Evolutionary conservation across 352 stramenopile genomes (phyloP).

Genomic region (Aphanomyces stellatus): DNA sequence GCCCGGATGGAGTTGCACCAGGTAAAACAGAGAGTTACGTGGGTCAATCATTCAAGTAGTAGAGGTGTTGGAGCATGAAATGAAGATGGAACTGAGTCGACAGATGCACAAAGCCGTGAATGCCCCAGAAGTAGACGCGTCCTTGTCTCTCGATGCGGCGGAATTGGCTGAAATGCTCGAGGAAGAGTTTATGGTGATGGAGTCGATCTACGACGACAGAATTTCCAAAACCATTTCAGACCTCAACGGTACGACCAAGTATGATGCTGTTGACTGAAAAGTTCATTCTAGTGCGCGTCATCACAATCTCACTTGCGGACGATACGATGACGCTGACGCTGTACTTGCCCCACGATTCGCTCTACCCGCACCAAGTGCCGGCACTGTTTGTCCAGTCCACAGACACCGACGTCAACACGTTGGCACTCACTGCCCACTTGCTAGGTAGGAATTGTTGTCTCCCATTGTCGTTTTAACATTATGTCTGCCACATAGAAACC

Average conservation of each 20-base stretch:
- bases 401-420: conserved; percentile 23
- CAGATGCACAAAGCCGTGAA: conserved; percentile 36
- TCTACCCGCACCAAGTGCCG: conserved; percentile 63
- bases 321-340: conserved; percentile 47
- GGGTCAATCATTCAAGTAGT: too few relatives aligned
- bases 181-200: conserved; percentile 69
- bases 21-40: too few relatives aligned
- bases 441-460: conserved; percentile 32
- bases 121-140: background rate
- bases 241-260: conserved; percentile 23
- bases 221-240: background rate
- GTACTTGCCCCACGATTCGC: conserved; percentile 36
- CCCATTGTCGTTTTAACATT: too few relatives aligned
- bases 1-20: background rate
- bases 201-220: conserved; percentile 79
- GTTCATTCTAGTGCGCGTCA: conserved; percentile 24
- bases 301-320: conserved; percentile 38
- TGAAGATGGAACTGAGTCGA: conserved; percentile 31
- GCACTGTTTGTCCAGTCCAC: conserved; percentile 44
- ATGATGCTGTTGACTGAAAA: too few relatives aligned
- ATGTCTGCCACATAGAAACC: conserved; percentile 41
- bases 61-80: conserved; percentile 23
- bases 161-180: conserved; percentile 46
- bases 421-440: conserved; percentile 4
- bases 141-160: conserved; percentile 22